Evolutionary conservation across 805 yeast species (phyloP), one percentile per base, ranked within the genome.

Genomic region (Wickerhamomyces tratensis): DNA sequence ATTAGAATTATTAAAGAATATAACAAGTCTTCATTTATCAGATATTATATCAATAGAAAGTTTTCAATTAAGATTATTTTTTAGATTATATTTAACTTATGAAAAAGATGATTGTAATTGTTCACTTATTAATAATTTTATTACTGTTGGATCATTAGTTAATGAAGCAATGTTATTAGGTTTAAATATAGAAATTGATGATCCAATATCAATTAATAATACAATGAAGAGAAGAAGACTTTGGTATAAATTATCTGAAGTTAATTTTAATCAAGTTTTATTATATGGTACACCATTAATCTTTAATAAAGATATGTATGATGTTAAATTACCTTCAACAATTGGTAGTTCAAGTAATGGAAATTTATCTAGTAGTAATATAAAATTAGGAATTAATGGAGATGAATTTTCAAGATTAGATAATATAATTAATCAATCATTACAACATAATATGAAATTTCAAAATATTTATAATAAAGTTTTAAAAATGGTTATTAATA

Each of bases 21-120:
- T 31, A 6, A 8, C 3, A 11, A 31, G 11, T 31, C 7, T 11
- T 31, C 34, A 31, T 31, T 12, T 31, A 31, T 7, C 7, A 8
- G 34, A 31, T 31, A 31, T 31, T 6, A 31, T 31, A 8, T 11
- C 34, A 31, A 11, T 54, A 5, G 47, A 44, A 6, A 39, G 46
- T 2, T 52, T 53, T 39, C 61, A 55, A 30, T 49, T 56, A 30
- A 35, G 38, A 7, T 14, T 51, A 20, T 36, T 55, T 41, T 41
- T 41, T 31, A 41, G 44, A 20, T 44, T 43, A 25, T 56, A 49
- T 36, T 48, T 41, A 14, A 41, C 44, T 11, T 41, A 39, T 15
- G 44, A 55, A 2, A 58, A 55, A 1, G 61, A 56, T 39, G 57
- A 53, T 11, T 43, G 50, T 43, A 54, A 51, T 33, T 56, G 59